Percentiles rank a stretch among this genome's conserved stretches.
These are phyloP conservation scores for Discostella pseudostelligera DNA, from an alignment of 108 stramenopile genomes.

Conservation along the genomic window DNA sequence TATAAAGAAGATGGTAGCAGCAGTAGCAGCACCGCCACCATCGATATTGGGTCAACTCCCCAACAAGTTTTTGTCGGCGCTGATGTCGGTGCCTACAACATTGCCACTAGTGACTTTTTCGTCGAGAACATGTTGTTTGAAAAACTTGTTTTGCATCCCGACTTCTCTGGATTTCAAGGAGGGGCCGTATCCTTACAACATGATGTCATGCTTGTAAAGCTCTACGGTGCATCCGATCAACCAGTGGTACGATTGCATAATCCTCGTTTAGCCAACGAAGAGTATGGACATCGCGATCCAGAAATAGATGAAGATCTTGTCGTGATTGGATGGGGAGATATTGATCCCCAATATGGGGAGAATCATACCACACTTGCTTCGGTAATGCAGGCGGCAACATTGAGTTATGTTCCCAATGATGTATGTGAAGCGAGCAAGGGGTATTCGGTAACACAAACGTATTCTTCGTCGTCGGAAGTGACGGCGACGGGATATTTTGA, in stretches of 20 bases:
- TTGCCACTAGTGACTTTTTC: constrained; percentile 5
- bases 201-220: constrained; percentile 48
- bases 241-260: constrained; percentile 38
- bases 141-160: constrained; percentile 32
- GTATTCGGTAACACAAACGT: constrained; percentile 18
- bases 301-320: constrained; percentile 21
- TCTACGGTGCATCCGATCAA: constrained; percentile 42
- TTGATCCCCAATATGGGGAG: constrained; percentile 26
- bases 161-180: constrained; percentile 19
- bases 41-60: constrained; percentile 11
- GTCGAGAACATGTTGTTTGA: constrained; percentile 46
- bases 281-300: background rate
- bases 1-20: too few relatives aligned
- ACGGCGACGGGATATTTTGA: constrained; percentile 18
- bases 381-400: constrained; percentile 24
- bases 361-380: background rate
- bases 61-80: constrained; percentile 33
- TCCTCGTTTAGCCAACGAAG: constrained; percentile 12
- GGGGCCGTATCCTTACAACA: constrained; percentile 16
- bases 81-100: constrained; percentile 43
- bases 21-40: background rate
- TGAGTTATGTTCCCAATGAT: constrained; percentile 45
- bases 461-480: background rate
- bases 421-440: constrained; percentile 33
- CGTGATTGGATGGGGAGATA: constrained; percentile 41